A percentile compares a stretch with the other conserved stretches of the same genome.
Evolutionary conservation across 179 eudicot genomes (phyloP).

Genomic region (Spinacia oleracea): DNA sequence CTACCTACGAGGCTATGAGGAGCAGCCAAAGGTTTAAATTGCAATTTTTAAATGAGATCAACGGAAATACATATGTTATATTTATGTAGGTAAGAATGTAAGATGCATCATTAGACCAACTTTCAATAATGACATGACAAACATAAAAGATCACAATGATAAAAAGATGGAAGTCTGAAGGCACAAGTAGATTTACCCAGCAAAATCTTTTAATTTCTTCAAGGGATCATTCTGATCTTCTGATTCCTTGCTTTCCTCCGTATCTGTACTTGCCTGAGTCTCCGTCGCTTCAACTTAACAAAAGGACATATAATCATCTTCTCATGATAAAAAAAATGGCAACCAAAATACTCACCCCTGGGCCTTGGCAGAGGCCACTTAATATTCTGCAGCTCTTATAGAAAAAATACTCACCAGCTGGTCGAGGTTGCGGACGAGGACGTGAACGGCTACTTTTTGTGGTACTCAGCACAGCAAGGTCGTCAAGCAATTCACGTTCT

Average conservation of each 20-base stretch:
- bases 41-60: background rate
- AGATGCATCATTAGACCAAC: background rate
- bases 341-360: background rate
- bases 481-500: slow-evolving; percentile 87
- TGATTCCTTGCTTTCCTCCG: slow-evolving; percentile 44
- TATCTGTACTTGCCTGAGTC: slow-evolving; percentile 38
- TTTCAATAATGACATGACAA: background rate
- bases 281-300: slow-evolving; percentile 51
- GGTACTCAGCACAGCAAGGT: slow-evolving; percentile 65
- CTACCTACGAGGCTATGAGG: background rate
- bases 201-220: slow-evolving; percentile 74
- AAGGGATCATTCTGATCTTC: slow-evolving; percentile 58
- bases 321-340: background rate
- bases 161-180: background rate
- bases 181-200: slow-evolving; percentile 57
- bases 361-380: background rate
- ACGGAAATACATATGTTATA: background rate
- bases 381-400: slow-evolving; percentile 12
- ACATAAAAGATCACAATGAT: slow-evolving; percentile 10
- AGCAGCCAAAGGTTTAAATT: background rate
- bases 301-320: slow-evolving; percentile 6
- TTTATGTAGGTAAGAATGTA: background rate
- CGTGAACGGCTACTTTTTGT: slow-evolving; percentile 54
- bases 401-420: slow-evolving; percentile 49
- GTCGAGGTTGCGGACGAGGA: slow-evolving; percentile 63